Conservation (phyloP, 768 basidiomycete species). For the Naganishia kalamii region DNA sequence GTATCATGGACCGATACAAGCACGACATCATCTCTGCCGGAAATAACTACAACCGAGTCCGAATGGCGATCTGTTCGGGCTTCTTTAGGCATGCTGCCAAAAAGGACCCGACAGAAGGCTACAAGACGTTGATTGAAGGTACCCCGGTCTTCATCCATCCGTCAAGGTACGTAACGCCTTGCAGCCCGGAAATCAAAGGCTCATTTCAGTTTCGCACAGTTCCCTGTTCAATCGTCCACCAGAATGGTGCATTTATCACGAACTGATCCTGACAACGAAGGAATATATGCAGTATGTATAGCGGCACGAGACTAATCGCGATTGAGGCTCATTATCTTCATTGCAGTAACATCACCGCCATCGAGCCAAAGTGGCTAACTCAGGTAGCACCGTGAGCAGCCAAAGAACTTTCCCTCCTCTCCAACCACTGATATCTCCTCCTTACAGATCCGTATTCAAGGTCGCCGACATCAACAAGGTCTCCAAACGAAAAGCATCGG, state of each 20-base stretch:
- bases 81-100: conserved; percentile 98
- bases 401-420: no score
- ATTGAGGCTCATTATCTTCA: neutral
- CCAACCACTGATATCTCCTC: neutral
- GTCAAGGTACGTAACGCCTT: conserved; percentile 48
- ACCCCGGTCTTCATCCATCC: conserved; percentile 99
- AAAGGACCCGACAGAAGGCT: conserved; percentile 82
- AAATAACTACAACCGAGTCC: conserved; percentile 82
- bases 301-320: neutral
- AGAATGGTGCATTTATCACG: conserved; percentile 76
- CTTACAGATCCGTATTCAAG: conserved; percentile 62
- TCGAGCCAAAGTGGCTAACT: conserved; percentile 68
- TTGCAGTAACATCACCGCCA: conserved; percentile 59
- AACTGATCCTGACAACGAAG: conserved; percentile 89
- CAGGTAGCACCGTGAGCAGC: conserved; percentile 43
- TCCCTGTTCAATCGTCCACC: conserved; percentile 88
- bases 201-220: conserved; percentile 35
- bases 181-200: neutral
- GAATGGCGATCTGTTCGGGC: conserved; percentile 59
- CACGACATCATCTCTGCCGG: conserved; percentile 86
- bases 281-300: conserved; percentile 33
- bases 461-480: conserved; percentile 97
- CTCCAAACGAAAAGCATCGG: conserved; percentile 88
- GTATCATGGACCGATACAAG: conserved; percentile 99
- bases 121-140: conserved; percentile 56